These are phyloP conservation scores for Kurtzmaniella fragi DNA, from an alignment of 805 yeast species.

Conservation along the genomic window DNA sequence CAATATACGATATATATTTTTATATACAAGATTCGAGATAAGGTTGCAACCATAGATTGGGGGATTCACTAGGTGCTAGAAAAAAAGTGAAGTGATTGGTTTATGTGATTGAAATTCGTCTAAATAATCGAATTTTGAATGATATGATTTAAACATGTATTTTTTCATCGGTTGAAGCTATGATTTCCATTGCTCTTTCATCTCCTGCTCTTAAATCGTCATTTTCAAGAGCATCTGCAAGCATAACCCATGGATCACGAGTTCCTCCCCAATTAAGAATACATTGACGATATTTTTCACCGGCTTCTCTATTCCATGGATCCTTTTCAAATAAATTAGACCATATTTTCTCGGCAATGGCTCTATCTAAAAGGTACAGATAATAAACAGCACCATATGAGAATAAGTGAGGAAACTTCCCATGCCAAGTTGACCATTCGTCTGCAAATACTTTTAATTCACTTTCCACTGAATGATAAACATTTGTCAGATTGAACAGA, in stretches of 20 bases:
- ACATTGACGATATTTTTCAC: slow-evolving; percentile 63
- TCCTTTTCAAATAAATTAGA: slow-evolving; percentile 60
- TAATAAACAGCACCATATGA: slow-evolving; percentile 95
- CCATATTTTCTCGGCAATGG: slow-evolving; percentile 87
- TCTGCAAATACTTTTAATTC: slow-evolving; percentile 62
- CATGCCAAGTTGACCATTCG: slow-evolving; percentile 79
- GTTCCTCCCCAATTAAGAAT: slow-evolving; percentile 94
- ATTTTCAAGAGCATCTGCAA: slow-evolving; percentile 72
- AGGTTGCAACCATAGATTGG: too few relatives aligned
- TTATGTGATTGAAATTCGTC: too few relatives aligned
- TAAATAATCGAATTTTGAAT: neutral
- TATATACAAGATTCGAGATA: too few relatives aligned
- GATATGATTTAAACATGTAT: neutral
- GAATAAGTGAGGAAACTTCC: slow-evolving; percentile 86
- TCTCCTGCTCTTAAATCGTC: slow-evolving; percentile 64
- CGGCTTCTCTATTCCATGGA: slow-evolving; percentile 70
- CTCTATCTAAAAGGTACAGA: slow-evolving; percentile 86
- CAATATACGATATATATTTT: neutral
- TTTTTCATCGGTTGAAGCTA: slow-evolving; percentile 7
- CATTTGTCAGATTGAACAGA: slow-evolving; percentile 49
- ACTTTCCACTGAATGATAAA: slow-evolving; percentile 64
- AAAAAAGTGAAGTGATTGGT: too few relatives aligned
- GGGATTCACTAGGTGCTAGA: too few relatives aligned
- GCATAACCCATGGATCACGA: slow-evolving; percentile 79
- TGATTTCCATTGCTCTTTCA: slow-evolving; percentile 56